Evolutionary conservation across 495 filamentous ascomycete genomes (phyloP).

Genomic region (Sabuloglossum arenarium): DNA sequence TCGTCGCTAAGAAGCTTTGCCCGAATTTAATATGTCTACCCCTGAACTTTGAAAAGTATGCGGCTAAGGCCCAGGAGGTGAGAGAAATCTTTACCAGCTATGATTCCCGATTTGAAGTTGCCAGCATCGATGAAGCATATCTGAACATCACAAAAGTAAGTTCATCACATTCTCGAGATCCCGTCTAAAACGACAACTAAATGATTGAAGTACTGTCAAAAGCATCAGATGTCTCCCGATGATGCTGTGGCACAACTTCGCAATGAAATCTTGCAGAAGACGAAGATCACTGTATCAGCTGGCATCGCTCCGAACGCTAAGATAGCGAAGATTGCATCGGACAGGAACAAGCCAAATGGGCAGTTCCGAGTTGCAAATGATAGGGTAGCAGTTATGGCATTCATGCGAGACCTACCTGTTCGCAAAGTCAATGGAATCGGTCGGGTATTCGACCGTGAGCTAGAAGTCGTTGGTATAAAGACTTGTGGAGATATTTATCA

Average conservation of each 20-base stretch:
- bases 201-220: constrained; percentile 38
- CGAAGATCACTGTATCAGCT: constrained; percentile 76
- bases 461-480: constrained; percentile 68
- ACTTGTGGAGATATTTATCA: constrained; percentile 78
- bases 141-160: constrained; percentile 58
- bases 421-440: constrained; percentile 89
- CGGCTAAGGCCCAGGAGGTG: constrained; percentile 72
- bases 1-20: constrained; percentile 88
- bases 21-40: constrained; percentile 69
- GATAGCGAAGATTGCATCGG: constrained; percentile 85
- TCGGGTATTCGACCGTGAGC: constrained; percentile 81
- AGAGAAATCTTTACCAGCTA: constrained; percentile 66
- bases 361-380: constrained; percentile 61
- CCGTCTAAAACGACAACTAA: neutral
- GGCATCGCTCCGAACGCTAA: constrained; percentile 87
- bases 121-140: constrained; percentile 91
- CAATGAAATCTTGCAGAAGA: constrained; percentile 49
- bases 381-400: constrained; percentile 51
- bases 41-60: constrained; percentile 80
- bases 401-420: constrained; percentile 64
- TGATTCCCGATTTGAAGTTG: constrained; percentile 77
- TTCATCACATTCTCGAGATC: neutral
- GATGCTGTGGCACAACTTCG: constrained; percentile 59
- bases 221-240: constrained; percentile 44
- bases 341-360: constrained; percentile 91